Base-by-base conservation (phyloP, 768 basidiomycete species). In the Epithele typhae region DNA sequence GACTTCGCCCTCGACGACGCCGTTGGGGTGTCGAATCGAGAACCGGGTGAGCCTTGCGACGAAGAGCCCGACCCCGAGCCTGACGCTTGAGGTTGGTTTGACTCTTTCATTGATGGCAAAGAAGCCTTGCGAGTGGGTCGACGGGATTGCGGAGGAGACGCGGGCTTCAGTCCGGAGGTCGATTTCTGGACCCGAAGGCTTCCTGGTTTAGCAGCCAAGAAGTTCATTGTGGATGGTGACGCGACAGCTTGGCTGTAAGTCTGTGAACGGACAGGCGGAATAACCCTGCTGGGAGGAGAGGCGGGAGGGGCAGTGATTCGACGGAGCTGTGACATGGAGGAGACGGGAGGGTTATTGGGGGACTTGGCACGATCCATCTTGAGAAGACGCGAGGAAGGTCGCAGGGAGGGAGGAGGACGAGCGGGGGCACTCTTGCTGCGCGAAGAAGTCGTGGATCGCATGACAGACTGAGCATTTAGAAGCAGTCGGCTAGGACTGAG, bases 151-250 rank as follows among this genome's bases (percentile, higher is more conserved):
- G 77, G 62, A n/a, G 86, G 79, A 24, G 87, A 84, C 5, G 79
- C 80, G 22, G 83, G 81, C 60, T 91, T 90, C 44, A 91, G 76
- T 30, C 83, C 87, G 5, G 85, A 81, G 60, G 88, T 86, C 3
- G 88, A 90, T 59, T 91, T 91, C 69, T 91, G 88, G 17, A 82
- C 83, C 19, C 88, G 82, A 51, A 91, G 76, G 62, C 83, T 84
- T 43, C 78, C 81, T 48, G 84, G 79, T 65, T 87, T 90, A 34
- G 78, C 70, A 15, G 80, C 67, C 50, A 85, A 75, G 64, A 86
- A 79, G 9, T 80, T 74, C 48, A 50, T 47, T 32, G 72, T 70
- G 25, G 80, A 74, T 35, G 76, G 58, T 18, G 77, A 65, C 12
- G 75, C 66, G 53, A 82, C 69, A 39, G 77, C 71, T 61, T 82